These are phyloP conservation scores for Botrytis fragariae DNA, from an alignment of 2,329 filamentous ascomycete species.

Conservation along the genomic window DNA sequence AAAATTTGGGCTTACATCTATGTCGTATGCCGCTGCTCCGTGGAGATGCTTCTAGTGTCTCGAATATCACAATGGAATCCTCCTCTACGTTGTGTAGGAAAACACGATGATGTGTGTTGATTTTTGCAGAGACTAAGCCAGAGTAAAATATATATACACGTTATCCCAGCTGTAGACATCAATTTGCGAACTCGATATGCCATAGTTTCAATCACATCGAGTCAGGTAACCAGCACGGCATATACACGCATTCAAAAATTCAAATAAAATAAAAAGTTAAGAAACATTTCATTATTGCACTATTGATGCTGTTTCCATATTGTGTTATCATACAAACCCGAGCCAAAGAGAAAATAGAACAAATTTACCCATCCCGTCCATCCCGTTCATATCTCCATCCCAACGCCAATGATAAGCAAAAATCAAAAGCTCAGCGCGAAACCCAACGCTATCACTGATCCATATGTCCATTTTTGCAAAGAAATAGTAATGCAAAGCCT, in stretches of 20 bases:
- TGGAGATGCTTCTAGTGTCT: neutral
- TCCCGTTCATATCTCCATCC: neutral
- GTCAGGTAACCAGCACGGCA: neutral
- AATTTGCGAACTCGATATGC: neutral
- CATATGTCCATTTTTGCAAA: neutral
- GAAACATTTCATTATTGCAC: neutral
- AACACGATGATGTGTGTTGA: neutral
- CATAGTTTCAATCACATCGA: neutral
- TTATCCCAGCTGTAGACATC: too few species aligned
- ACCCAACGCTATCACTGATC: neutral
- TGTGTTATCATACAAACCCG: neutral
- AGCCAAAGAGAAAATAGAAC: slow-evolving; percentile 8
- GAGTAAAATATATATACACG: neutral
- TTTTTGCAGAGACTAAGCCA: neutral
- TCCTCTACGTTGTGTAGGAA: neutral
- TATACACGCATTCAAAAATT: neutral
- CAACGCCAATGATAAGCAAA: slow-evolving; percentile 5
- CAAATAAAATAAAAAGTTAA: neutral
- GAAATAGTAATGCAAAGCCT: neutral
- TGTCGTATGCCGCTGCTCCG: neutral
- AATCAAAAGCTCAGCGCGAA: neutral
- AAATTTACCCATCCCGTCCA: neutral
- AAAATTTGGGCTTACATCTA: neutral
- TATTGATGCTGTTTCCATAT: neutral
- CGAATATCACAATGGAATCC: neutral